Percentiles rank a stretch among this genome's conserved stretches.
Conservation (phyloP, 768 basidiomycete genomes). For the Suillus luteus region DNA sequence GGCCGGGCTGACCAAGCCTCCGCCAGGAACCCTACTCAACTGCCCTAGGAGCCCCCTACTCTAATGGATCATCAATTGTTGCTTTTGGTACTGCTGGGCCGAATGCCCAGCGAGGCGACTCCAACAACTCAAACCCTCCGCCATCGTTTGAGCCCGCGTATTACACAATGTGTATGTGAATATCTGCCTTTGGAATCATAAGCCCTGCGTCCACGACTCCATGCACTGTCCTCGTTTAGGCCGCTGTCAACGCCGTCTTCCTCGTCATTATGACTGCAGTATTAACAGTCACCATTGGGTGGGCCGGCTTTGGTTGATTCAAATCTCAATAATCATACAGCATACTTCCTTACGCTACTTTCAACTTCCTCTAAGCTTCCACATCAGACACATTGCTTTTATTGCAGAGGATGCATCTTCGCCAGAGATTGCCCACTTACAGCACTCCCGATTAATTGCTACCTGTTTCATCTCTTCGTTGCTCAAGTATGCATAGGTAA, state of each 20-base stretch:
- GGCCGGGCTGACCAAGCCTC: not conserved
- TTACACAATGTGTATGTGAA: not conserved
- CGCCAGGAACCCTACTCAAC: no score
- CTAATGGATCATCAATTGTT: not conserved
- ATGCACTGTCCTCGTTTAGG: not conserved
- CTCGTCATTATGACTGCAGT: not conserved
- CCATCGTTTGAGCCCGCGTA: not conserved
- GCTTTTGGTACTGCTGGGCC: not conserved
- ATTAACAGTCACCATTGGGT: not conserved
- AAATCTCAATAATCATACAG: not conserved
- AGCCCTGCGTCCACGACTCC: not conserved
- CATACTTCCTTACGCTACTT: not conserved
- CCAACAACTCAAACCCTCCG: not conserved
- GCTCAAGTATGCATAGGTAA: not conserved
- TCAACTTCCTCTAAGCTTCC: not conserved
- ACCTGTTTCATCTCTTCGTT: not conserved
- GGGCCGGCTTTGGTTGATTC: not conserved
- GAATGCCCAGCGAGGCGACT: not conserved
- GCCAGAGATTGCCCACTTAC: not conserved
- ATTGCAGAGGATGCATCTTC: not conserved
- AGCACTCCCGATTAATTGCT: not conserved
- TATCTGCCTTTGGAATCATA: not conserved
- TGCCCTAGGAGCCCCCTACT: no score
- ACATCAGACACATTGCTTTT: not conserved
- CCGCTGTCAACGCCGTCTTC: not conserved